Base-by-base conservation (phyloP, 306 rosid species). In the Nissolia schottii region DNA sequence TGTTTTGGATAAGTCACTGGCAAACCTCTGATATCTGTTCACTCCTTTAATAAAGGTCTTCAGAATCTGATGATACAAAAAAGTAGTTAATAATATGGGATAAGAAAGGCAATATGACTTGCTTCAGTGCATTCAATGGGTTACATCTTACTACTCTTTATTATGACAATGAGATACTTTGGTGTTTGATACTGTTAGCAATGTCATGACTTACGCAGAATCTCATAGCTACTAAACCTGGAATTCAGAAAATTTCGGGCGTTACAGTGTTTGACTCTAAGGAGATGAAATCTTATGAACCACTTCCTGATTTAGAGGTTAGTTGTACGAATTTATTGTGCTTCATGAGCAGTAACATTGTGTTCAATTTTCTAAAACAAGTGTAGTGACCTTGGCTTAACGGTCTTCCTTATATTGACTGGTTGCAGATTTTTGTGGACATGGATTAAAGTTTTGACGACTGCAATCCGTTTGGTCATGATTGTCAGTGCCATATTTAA, bases 191-290 rank as follows among this genome's bases (percentile, higher is more conserved):
- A 25, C 35, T 53, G 49, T 55, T 69, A 13, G 32, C 40, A 18
- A 62, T 55, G 18, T 55, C 65, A 61, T 75, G 71, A 49, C 56
- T 54, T 80, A 23, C 76, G 85, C 87, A 94, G 99, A 89, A 89
- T 80, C 95, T 91, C 67, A 84, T 94, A 77, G 93, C 99, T 67
- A 85, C 97, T 4, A 89, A 88, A 83, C 95, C 90, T 23, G 99
- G 99, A 81, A 88, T 91, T 68, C 99, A 91, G 85, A 94, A 85
- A 85, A 91, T 94, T 74, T 77, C 93, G 0, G 97, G 97, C 75
- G 73, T 94, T 81, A 86, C 89, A 5, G 85, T 94, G 58, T 88
- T 77, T 3, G 93, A 94, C 84, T 83, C 85, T 5, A 82, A 61
- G 67, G 95, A 84, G 84, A 88, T 84, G 85, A 91, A 81, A 73